phyloP scores from a whole-genome alignment of 2,329 filamentous ascomycete genomes.

The Phialophora macrospora region DNA sequence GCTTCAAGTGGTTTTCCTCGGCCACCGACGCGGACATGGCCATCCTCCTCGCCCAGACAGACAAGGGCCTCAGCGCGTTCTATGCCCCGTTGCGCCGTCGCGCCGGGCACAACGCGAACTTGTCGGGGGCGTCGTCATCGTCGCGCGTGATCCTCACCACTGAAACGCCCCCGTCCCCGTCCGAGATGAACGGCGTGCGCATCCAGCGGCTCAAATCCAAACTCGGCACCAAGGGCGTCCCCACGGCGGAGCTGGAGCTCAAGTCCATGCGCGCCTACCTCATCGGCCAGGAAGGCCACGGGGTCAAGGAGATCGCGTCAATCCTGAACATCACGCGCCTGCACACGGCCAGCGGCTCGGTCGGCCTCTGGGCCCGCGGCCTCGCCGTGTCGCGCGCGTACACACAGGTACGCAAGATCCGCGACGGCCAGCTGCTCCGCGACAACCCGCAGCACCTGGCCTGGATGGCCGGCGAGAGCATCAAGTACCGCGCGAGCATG shows the following conservation, averaged over 20 bases:
- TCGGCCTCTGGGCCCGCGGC: slow-evolving; percentile 48
- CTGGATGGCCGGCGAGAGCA: slow-evolving; percentile 41
- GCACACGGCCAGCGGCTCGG: slow-evolving; percentile 49
- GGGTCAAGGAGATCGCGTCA: slow-evolving; percentile 69
- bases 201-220: slow-evolving; percentile 75
- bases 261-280: slow-evolving; percentile 67
- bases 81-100: slow-evolving; percentile 61
- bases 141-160: slow-evolving; percentile 3
- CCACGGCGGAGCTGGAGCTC: slow-evolving; percentile 73
- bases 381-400: slow-evolving; percentile 50
- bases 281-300: slow-evolving; percentile 68
- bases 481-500: slow-evolving; percentile 35
- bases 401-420: slow-evolving; percentile 47
- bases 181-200: slow-evolving; percentile 63
- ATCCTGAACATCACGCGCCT: slow-evolving; percentile 68
- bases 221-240: slow-evolving; percentile 70
- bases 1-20: slow-evolving; percentile 75
- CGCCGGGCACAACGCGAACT: slow-evolving; percentile 3
- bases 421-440: slow-evolving; percentile 45
- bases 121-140: neutral
- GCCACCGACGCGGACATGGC: slow-evolving; percentile 69
- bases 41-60: slow-evolving; percentile 66
- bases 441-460: slow-evolving; percentile 48
- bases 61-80: slow-evolving; percentile 64
- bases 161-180: slow-evolving; percentile 1